phyloP scores from a whole-genome alignment of 305 asterid species.

The Solanum aculeatissimum region DNA sequence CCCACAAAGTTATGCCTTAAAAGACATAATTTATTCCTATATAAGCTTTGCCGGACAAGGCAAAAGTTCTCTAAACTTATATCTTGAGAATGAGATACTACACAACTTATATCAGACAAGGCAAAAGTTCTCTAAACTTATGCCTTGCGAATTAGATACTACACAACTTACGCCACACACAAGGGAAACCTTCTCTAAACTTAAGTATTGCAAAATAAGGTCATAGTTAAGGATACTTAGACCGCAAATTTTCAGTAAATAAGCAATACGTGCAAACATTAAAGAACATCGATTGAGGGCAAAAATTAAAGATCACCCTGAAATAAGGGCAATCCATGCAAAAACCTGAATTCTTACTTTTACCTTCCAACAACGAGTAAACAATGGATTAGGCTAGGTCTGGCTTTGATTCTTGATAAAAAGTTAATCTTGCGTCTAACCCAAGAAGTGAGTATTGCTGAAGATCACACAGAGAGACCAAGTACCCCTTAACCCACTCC shows the following conservation, averaged over 20 bases:
- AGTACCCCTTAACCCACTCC: background rate
- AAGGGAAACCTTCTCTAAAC: no score
- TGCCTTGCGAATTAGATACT: no score
- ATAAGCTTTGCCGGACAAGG: background rate
- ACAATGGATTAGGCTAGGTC: background rate
- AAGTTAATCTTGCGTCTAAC: background rate
- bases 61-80: background rate
- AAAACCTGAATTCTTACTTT: background rate
- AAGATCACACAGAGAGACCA: background rate
- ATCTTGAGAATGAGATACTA: background rate
- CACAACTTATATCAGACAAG: no score
- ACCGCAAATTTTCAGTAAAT: no score
- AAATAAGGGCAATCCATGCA: background rate
- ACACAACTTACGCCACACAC: no score
- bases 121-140: no score
- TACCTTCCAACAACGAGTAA: background rate
- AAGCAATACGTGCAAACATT: no score
- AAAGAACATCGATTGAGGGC: no score
- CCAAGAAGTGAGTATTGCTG: background rate
- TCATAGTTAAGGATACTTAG: no score
- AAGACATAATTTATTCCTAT: background rate
- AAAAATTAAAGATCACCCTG: background rate
- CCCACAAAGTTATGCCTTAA: background rate
- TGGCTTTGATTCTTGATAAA: background rate
- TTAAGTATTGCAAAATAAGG: no score